A percentile compares a stretch with the other conserved stretches of the same genome.
Evolutionary conservation across 495 filamentous ascomycete species (phyloP).

Genomic region (Xylaria acuta): DNA sequence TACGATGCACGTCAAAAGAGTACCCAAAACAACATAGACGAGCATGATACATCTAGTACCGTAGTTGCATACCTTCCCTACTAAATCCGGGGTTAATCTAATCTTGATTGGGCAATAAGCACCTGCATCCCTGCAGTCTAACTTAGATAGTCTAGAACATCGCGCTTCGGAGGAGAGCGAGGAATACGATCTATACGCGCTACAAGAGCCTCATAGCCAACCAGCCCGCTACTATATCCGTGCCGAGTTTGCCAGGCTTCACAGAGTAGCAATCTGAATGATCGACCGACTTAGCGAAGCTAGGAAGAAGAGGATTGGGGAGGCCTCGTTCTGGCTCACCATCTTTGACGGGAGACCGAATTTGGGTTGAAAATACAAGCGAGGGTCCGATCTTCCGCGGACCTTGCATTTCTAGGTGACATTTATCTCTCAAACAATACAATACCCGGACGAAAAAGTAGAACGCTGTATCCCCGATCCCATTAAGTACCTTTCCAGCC

Average conservation of each 20-base stretch:
- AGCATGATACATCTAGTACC: too few relatives aligned
- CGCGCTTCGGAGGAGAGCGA: constrained; percentile 12
- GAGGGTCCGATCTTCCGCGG: background rate
- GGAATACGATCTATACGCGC: constrained; percentile 13
- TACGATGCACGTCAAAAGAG: background rate
- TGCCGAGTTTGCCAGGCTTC: background rate
- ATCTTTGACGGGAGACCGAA: background rate
- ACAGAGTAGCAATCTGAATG: background rate
- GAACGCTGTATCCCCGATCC: background rate
- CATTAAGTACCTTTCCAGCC: background rate
- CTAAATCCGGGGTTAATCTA: background rate
- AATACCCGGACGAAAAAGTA: background rate
- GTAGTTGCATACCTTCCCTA: constrained; percentile 1
- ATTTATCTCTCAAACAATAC: background rate
- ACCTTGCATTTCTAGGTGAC: background rate
- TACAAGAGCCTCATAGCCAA: background rate
- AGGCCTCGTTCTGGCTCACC: background rate
- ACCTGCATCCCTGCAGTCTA: background rate
- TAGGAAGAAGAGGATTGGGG: background rate
- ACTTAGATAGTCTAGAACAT: background rate
- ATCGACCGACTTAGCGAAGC: background rate
- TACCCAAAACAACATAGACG: background rate
- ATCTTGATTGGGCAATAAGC: background rate
- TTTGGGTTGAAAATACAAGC: background rate
- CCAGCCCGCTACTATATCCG: background rate